Percentiles rank a stretch among this genome's conserved stretches.
phyloP scores from a whole-genome alignment of 495 filamentous ascomycete species.

The Friedmanniomyces endolithicus region DNA sequence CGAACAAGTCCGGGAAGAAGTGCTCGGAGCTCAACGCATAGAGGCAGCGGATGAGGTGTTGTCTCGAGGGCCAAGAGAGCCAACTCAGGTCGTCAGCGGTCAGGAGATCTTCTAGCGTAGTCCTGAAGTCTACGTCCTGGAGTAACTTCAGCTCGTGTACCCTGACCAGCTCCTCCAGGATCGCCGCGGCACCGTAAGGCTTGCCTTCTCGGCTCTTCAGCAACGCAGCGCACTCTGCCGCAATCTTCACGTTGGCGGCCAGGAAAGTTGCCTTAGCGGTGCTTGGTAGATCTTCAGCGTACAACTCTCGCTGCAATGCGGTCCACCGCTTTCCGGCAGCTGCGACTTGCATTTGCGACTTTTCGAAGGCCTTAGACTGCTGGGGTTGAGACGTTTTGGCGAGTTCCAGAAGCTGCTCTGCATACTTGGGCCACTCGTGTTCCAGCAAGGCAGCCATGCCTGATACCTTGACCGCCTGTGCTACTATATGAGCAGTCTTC shows the following conservation, averaged over 20 bases:
- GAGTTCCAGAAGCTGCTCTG: slow-evolving; percentile 43
- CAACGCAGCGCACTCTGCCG: slow-evolving; percentile 39
- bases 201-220: slow-evolving; percentile 58
- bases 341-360: slow-evolving; percentile 55
- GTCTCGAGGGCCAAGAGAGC: slow-evolving; percentile 38
- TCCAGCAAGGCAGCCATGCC: slow-evolving; percentile 29
- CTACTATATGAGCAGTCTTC: slow-evolving; percentile 32
- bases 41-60: slow-evolving; percentile 27
- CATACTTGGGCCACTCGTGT: slow-evolving; percentile 42
- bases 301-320: slow-evolving; percentile 31
- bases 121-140: slow-evolving; percentile 15
- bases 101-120: slow-evolving; percentile 33
- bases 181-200: slow-evolving; percentile 63
- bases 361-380: slow-evolving; percentile 58
- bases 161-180: slow-evolving; percentile 41
- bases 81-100: slow-evolving; percentile 13
- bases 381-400: slow-evolving; percentile 63
- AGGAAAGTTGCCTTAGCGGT: slow-evolving; percentile 25
- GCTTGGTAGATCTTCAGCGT: not conserved
- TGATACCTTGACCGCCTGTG: slow-evolving; percentile 31
- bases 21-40: slow-evolving; percentile 6
- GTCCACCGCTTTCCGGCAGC: slow-evolving; percentile 52
- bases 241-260: slow-evolving; percentile 23
- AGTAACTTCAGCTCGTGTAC: slow-evolving; percentile 19
- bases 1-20: slow-evolving; percentile 6